phyloP scores from a whole-genome alignment of 1,284 basidiomycete species.

The Ustilago vetiveriae region DNA sequence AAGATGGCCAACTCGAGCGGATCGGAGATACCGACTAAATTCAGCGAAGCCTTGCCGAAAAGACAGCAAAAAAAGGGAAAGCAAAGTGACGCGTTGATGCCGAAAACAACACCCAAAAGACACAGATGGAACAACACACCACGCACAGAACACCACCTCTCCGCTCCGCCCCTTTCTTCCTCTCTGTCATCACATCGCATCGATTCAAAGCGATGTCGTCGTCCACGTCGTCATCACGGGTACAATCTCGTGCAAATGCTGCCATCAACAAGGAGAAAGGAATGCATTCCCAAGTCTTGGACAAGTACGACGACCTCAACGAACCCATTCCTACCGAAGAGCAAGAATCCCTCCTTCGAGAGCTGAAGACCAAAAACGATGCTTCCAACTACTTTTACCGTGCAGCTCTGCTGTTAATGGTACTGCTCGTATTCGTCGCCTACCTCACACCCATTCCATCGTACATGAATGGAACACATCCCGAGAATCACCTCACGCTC shows the following conservation, averaged over 20 bases:
- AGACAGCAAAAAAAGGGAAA: neutral
- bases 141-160: neutral
- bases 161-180: neutral
- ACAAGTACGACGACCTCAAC: conserved; percentile 51
- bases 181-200: neutral
- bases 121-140: neutral
- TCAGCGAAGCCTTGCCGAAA: too few relatives aligned
- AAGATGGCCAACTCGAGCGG: neutral
- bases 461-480: conserved; percentile 61
- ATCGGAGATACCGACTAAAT: conserved; percentile 11
- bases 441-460: conserved; percentile 64
- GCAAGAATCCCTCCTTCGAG: conserved; percentile 55
- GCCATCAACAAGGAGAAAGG: conserved; percentile 8
- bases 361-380: conserved; percentile 54
- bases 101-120: conserved; percentile 10
- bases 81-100: conserved; percentile 28
- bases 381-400: conserved; percentile 62
- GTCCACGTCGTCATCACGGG: neutral
- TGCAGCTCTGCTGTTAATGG: conserved; percentile 48
- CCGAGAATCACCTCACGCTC: conserved; percentile 62
- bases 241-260: conserved; percentile 13
- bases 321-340: conserved; percentile 52
- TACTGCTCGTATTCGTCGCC: conserved; percentile 46
- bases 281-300: conserved; percentile 35
- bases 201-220: too few relatives aligned